phyloP scores from a whole-genome alignment of 164 flowering plant genomes.

The Magnolia kwangsiensis region DNA sequence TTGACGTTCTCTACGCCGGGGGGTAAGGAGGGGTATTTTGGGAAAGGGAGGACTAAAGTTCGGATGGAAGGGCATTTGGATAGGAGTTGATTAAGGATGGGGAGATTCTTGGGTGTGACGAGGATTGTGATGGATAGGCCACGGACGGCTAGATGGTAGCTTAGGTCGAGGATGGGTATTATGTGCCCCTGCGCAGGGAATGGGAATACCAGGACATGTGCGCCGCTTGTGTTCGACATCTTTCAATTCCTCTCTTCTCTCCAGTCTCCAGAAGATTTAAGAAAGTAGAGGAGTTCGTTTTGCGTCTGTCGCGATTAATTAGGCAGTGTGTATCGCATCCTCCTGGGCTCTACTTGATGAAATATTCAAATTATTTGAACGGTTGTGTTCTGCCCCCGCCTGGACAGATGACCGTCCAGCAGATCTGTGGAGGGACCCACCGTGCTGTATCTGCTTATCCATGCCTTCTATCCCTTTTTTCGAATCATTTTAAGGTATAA shows the following conservation, averaged over 20 bases:
- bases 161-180: slow-evolving; percentile 25
- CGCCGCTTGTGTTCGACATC: background rate
- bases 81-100: slow-evolving; percentile 37
- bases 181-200: slow-evolving; percentile 27
- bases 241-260: background rate
- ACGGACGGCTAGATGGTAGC: slow-evolving; percentile 19
- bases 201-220: slow-evolving; percentile 25
- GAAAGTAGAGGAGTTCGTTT: no score
- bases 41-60: slow-evolving; percentile 56
- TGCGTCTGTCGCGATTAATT: no score
- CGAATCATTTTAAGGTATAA: no score
- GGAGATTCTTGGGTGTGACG: slow-evolving; percentile 35
- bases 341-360: no score
- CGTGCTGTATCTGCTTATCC: no score
- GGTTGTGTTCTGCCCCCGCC: no score
- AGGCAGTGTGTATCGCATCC: no score
- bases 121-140: slow-evolving; percentile 27
- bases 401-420: no score
- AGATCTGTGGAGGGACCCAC: no score
- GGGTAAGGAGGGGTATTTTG: slow-evolving; percentile 45
- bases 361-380: no score
- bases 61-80: slow-evolving; percentile 32
- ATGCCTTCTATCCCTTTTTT: no score
- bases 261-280: no score
- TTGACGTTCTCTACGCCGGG: slow-evolving; percentile 46